Percentiles rank a stretch among this genome's conserved stretches.
Evolutionary conservation across 108 stramenopile species (phyloP).

Genomic region (Schizochytrium sp.): DNA sequence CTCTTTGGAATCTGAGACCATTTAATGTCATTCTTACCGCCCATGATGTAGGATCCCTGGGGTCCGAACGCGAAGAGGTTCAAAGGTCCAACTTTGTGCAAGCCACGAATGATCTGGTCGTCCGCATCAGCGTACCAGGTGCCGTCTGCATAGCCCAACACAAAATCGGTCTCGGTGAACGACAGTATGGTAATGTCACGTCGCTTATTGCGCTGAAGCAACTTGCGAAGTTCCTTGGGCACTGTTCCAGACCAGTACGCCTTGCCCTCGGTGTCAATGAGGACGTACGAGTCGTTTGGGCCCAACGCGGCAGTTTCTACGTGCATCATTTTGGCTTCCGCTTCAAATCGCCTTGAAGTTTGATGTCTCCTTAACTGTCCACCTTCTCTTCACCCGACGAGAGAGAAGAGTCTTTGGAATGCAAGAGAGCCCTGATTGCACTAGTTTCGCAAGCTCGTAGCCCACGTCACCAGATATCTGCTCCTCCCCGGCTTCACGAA

Average conservation of each 20-base stretch:
- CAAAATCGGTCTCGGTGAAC: slow-evolving; percentile 4
- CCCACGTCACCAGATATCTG: no score
- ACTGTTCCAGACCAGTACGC: not conserved
- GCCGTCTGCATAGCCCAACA: not conserved
- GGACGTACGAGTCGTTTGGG: not conserved
- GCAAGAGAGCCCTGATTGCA: no score
- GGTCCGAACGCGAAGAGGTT: not conserved
- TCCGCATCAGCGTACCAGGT: not conserved
- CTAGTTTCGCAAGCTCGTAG: no score
- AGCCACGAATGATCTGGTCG: not conserved
- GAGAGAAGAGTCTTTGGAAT: no score
- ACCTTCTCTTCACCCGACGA: no score
- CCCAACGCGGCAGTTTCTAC: slow-evolving; percentile 6
- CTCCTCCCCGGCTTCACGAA: no score
- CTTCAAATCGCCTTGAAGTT: no score
- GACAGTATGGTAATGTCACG: not conserved
- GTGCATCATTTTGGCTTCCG: not conserved
- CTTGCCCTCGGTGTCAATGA: not conserved
- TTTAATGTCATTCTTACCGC: not conserved
- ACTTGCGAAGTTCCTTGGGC: not conserved
- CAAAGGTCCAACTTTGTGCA: not conserved
- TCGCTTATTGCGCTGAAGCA: not conserved
- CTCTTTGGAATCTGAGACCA: not conserved
- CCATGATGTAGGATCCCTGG: not conserved
- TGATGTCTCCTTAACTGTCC: no score